Base-by-base conservation (phyloP, 139 green algal species). In the Tetradesmus obliquus region DNA sequence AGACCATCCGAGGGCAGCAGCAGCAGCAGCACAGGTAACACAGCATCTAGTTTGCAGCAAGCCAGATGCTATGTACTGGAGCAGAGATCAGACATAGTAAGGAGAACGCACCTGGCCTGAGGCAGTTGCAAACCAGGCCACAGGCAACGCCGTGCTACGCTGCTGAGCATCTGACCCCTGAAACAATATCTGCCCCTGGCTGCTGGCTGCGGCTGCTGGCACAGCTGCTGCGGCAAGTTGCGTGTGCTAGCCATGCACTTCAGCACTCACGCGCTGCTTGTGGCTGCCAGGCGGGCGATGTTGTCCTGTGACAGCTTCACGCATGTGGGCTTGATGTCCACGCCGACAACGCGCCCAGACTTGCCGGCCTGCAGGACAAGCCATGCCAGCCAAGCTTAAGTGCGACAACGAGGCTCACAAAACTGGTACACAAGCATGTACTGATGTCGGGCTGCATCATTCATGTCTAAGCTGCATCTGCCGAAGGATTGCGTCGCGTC, bases 251-350 rank as follows among this genome's bases (percentile, higher is more conserved):
- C 3, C 74, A 4, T 51, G n/a, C n/a, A 54, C 6, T 3, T 55
- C 8, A 9, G 51, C 17, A 53, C 87, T 91, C 20, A 91, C 87
- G 74, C 74, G 20, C 20, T 55, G 24, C 32, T 91, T 13, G 87
- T 74, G 19, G 45, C 72, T 71, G 24, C 3, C 66, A 91, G 72
- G 22, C n/a, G 55, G 2, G 6, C 55, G 4, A 91, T 45, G 80
- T 91, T 91, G 55, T 86, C 79, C 24, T 55, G 53, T 15, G 24
- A 80, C 8, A 91, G 88, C 22, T 60, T 60, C 45, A 91, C 32
- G 19, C 76, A 86, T 19, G 60, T 24, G 19, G 22, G 20, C 76
- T 91, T 91, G 76, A 72, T 91, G 79, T 91, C 88, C 9, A 91
- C 76, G 3, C 88, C 88, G 19, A 91, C 76, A 9, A 91, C 88